A percentile compares a stretch with the other conserved stretches of the same genome.
phyloP scores from a whole-genome alignment of 148 eudicot species.

The Nepenthes mirabilis region DNA sequence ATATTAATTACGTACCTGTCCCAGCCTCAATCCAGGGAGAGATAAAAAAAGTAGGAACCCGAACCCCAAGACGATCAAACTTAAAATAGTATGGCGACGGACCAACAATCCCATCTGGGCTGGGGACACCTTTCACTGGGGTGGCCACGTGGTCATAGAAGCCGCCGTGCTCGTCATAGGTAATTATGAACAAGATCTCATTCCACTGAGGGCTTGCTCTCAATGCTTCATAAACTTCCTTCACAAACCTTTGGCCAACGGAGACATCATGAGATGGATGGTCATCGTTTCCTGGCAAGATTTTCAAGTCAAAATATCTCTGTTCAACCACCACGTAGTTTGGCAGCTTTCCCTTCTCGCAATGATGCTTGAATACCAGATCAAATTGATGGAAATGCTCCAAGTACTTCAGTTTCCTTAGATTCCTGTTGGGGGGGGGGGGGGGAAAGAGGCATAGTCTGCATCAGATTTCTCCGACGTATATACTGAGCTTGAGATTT shows the following conservation, averaged over 20 bases:
- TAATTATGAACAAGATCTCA: slow-evolving; percentile 37
- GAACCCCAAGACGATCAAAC: slow-evolving; percentile 58
- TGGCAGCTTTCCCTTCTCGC: slow-evolving; percentile 72
- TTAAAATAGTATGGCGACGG: slow-evolving; percentile 44
- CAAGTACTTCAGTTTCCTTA: slow-evolving; percentile 62
- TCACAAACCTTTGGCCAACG: slow-evolving; percentile 40
- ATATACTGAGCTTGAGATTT: not conserved
- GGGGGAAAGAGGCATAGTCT: not conserved
- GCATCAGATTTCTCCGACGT: not conserved
- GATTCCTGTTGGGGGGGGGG: slow-evolving; percentile 27
- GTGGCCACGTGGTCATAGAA: slow-evolving; percentile 58
- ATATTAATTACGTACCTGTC: slow-evolving; percentile 27
- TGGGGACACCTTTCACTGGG: slow-evolving; percentile 39
- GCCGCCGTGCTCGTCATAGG: slow-evolving; percentile 60
- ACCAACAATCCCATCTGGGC: slow-evolving; percentile 40
- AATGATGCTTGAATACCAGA: slow-evolving; percentile 53
- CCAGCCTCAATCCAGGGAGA: slow-evolving; percentile 76
- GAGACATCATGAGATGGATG: slow-evolving; percentile 63
- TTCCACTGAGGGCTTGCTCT: slow-evolving; percentile 66
- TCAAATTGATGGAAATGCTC: slow-evolving; percentile 61
- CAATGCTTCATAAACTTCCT: slow-evolving; percentile 51
- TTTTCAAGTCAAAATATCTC: slow-evolving; percentile 45
- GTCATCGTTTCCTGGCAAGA: slow-evolving; percentile 70
- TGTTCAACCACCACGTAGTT: slow-evolving; percentile 81
- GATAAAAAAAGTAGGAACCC: slow-evolving; percentile 57